Base-by-base conservation (phyloP, 768 basidiomycete species). In the Piloderma croceum region DNA sequence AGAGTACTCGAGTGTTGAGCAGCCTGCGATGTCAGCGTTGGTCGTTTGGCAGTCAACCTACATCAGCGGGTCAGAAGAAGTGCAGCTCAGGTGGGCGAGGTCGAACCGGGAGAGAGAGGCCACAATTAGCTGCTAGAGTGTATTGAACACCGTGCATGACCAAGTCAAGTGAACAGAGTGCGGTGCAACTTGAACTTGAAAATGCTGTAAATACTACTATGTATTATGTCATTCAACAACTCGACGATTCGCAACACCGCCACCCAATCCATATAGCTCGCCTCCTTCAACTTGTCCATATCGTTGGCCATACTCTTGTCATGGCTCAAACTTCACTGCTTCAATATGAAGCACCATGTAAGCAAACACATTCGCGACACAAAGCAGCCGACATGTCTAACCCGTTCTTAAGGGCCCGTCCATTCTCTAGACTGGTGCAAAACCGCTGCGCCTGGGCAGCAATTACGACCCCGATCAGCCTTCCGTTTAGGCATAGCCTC, bases 341-440 rank as follows among this genome's bases (percentile, higher is more conserved):
- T 42, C 83, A 87, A 46, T 90, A 89, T 59, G 88, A 90, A 64
- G 83, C 88, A 31, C 85, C 84, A 35, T 88, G 88, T 89, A 62
- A 73, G 86, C 65, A 38, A n/a, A 21, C n/a, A n/a, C n/a, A n/a
- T n/a, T n/a, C n/a, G n/a, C n/a, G n/a, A n/a, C n/a, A n/a, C n/a
- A n/a, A n/a, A n/a, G 34, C 51, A 57, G 47, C 61, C 38, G 10
- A 34, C 31, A 34, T 47, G 7, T 24, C 46, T 49, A 39, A 38
- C 31, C 15, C 42, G 29, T 34, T 39, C 34, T 41, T 7, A 54
- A 90, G 90, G 87, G 86, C 86, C 88, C 45, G 81, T 90, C 29
- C 82, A 88, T 54, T 79, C 84, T 48, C 61, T 91, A 38, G 88
- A 90, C 58, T 91, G 89, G 89, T 90, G 85, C 68, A 90, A 89